Evolutionary conservation across 2,329 filamentous ascomycete species (phyloP).

Genomic region (Colletotrichum cereale): DNA sequence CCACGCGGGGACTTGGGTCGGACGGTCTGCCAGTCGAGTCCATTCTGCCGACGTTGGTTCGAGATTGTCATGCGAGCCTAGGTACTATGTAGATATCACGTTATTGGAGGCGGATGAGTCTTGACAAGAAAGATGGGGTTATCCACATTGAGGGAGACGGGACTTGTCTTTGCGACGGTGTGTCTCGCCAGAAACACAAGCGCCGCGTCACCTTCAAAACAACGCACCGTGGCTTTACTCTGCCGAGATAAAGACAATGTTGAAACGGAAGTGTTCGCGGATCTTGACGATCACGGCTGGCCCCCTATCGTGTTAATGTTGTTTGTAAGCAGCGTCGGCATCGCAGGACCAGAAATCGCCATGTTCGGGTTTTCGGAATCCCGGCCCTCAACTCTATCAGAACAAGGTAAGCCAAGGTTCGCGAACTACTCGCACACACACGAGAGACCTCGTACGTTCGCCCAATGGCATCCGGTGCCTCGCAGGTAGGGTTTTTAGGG

Average conservation of each 20-base stretch:
- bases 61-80: neutral
- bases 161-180: neutral
- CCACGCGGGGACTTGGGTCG: slow-evolving; percentile 4
- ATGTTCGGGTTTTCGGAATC: neutral
- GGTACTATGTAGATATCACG: too few relatives aligned
- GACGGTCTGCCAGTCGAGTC: neutral
- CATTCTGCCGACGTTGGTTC: neutral
- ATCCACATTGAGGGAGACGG: neutral
- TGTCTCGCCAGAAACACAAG: neutral
- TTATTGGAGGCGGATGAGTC: neutral
- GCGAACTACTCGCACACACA: neutral
- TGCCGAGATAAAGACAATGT: neutral
- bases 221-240: neutral
- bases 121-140: neutral
- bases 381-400: neutral
- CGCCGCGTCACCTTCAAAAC: neutral
- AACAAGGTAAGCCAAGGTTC: neutral
- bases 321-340: neutral
- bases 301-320: fast-evolving
- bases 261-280: neutral
- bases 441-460: neutral
- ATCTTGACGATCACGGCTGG: neutral
- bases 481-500: neutral
- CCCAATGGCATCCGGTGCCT: neutral
- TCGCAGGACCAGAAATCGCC: neutral